These are phyloP conservation scores for Penicillium sp. DNA, from an alignment of 2,329 filamentous ascomycete species.

Conservation along the genomic window DNA sequence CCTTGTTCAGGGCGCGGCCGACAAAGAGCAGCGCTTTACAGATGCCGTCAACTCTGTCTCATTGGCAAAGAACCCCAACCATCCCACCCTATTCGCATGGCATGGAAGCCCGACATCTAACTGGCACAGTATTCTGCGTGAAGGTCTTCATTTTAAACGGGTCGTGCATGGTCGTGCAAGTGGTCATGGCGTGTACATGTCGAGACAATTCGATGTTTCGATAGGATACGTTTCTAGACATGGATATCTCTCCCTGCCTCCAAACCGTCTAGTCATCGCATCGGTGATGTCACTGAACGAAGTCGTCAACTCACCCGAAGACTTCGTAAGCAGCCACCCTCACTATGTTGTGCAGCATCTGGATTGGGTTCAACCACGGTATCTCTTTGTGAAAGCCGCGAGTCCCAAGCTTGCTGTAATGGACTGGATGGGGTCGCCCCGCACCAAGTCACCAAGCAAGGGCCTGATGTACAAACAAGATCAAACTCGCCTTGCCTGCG, in stretches of 20 bases:
- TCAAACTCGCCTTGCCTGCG: constrained; percentile 40
- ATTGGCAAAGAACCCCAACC: constrained; percentile 41
- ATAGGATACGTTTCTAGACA: constrained; percentile 47
- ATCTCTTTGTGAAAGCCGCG: constrained; percentile 65
- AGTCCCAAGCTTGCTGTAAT: background rate
- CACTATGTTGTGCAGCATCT: constrained; percentile 72
- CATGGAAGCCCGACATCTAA: constrained; percentile 76
- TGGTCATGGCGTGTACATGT: constrained; percentile 83
- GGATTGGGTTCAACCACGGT: constrained; percentile 89
- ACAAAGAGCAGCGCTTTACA: constrained; percentile 78
- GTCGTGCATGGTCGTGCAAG: constrained; percentile 66
- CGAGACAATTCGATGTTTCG: constrained; percentile 60
- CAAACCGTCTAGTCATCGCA: constrained; percentile 63
- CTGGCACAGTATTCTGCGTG: constrained; percentile 88
- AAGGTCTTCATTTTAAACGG: constrained; percentile 73
- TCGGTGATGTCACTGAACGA: constrained; percentile 76
- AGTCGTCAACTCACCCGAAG: constrained; percentile 70
- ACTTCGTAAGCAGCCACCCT: constrained; percentile 59
- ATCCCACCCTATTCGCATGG: constrained; percentile 80
- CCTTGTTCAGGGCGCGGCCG: constrained; percentile 83
- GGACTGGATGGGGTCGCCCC: background rate
- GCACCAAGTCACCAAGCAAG: background rate
- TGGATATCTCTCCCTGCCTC: constrained; percentile 58
- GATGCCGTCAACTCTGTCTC: constrained; percentile 55
- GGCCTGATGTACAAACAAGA: constrained; percentile 39